Evolutionary conservation across 805 yeast genomes (phyloP), one percentile per base, ranked within the genome.

Genomic region (Metschnikowia gelsemii): DNA sequence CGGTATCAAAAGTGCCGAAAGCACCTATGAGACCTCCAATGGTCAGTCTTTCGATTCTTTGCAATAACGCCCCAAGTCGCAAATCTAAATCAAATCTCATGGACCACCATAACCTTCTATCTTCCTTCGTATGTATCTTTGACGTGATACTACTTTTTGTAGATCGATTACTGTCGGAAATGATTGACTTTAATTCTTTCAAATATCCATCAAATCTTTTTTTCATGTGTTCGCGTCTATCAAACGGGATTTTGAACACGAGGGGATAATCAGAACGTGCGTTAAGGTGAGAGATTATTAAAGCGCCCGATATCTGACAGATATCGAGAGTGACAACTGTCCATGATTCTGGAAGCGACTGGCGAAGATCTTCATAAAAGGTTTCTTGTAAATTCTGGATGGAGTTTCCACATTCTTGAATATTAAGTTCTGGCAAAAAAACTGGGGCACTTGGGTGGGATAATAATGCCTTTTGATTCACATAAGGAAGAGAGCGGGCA

Each of bases 61-160:
- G 52, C n/a, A 91, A 57, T n/a, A 89, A 59, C 1, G 59, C 60
- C 28, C 72, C 59, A 38, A 91, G 55, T 34, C 73, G 61, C 8
- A 66, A 58, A 58, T 91, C 96, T 13, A 89, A 64, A 0, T 60
- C 62, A 41, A 76, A 78, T 35, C 97, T 66, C 21, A 66, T 64
- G 29, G 72, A 70, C 96, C 97, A 93, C 96, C 97, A 91, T 6
- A 64, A 49, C 33, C 72, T 73, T 36, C 88, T 70, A 22, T 81
- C 84, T 30, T 79, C 82, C 32, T 74, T 70, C 0, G 87, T 72
- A 3, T 57, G 66, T 2, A 85, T 76, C 1, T 53, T 56, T 0
- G 77, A 66, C 0, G 88, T 80, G 1, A 76, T 70, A 24, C 73
- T 77, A 0, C 61, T 45, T 16, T 75, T 72, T 0, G 91, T 82